Base-by-base conservation (phyloP, 1,139 yeast species). In the Eremothecium cymbalariae region DNA sequence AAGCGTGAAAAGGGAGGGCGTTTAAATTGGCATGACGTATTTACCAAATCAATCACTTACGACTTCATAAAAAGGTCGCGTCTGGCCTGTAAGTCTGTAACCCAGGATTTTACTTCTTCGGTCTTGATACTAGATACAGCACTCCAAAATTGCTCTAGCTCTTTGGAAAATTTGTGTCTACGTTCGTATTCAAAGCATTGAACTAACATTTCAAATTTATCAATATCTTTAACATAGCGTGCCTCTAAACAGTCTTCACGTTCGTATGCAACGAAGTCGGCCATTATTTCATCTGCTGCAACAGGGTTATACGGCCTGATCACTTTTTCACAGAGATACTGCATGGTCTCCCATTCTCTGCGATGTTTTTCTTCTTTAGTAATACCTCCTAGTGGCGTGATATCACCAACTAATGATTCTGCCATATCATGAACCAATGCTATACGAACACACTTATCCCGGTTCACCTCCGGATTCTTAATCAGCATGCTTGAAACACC, bases 341-440 rank as follows among this genome's bases (percentile, higher is more conserved):
- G 56, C 47, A 90, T 83, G 5, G 97, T 77, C 20, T 64, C 76
- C 30, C 67, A 68, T 54, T 90, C 98, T 39, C 97, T 70, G 39
- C 80, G 69, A 54, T 85, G 94, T 58, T 90, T 90, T 48, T 75
- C 81, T 22, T 60, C 64, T 52, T 80, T 80, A 28, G 74, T 59
- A n/a, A 83, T 74, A 0, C 69, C 71, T 42, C 78, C 94, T 50
- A 72, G 73, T 9, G 98, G 98, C 1, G 95, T 86, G 38, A 90
- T 85, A 57, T 90, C 98, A 9, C 97, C 97, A 8, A 90, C 97
- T 24, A 90, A 64, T 5, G 88, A 63, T 63, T 90, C 98, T 8
- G 98, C 97, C 53, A 90, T 80, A 57, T 90, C 98, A 60, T 90
- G 98, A 26, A 86, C 77, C 29, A 86, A 64, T 1, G 97, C 86